Evolutionary conservation across 352 stramenopile species (phyloP).

Genomic region (Phytophthora idaei): DNA sequence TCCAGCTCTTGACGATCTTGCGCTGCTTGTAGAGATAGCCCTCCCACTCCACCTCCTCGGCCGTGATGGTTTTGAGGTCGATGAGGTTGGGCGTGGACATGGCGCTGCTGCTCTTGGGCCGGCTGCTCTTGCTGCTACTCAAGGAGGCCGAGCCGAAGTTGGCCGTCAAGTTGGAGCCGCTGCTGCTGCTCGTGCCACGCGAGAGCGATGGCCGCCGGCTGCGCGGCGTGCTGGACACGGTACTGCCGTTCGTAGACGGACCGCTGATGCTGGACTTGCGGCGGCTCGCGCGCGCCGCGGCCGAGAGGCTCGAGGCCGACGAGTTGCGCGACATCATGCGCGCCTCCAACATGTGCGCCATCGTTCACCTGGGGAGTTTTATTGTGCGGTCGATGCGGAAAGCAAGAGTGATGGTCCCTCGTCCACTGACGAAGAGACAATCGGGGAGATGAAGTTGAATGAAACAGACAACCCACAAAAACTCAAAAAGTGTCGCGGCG

Average conservation of each 20-base stretch:
- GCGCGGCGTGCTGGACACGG: constrained; percentile 34
- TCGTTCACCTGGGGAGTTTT: constrained; percentile 17
- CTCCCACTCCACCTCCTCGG: constrained; percentile 88
- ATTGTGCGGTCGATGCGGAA: constrained; percentile 15
- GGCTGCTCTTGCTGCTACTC: constrained; percentile 2
- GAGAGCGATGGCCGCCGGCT: constrained; percentile 47
- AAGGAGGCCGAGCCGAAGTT: constrained; percentile 21
- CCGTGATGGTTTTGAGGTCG: constrained; percentile 87
- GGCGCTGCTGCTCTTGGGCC: constrained; percentile 15
- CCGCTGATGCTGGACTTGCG: constrained; percentile 58
- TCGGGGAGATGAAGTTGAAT: constrained; percentile 8
- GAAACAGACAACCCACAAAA: constrained; percentile 14
- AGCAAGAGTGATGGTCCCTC: constrained; percentile 37
- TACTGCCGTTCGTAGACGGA: constrained; percentile 21
- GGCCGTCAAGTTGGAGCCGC: constrained; percentile 28
- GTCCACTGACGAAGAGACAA: constrained; percentile 27
- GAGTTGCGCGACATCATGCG: constrained; percentile 60
- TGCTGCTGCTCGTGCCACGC: constrained; percentile 30
- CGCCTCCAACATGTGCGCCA: constrained; percentile 73
- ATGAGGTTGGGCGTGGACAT: constrained; percentile 82
- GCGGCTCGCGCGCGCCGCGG: constrained; percentile 24
- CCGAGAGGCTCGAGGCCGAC: constrained; percentile 37
- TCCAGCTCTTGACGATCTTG: constrained; percentile 92
- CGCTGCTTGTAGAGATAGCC: constrained; percentile 91
- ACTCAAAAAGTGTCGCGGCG: constrained; percentile 17